phyloP scores from a whole-genome alignment of 2,329 filamentous ascomycete genomes.

The Teratosphaeriaceae sp. region DNA sequence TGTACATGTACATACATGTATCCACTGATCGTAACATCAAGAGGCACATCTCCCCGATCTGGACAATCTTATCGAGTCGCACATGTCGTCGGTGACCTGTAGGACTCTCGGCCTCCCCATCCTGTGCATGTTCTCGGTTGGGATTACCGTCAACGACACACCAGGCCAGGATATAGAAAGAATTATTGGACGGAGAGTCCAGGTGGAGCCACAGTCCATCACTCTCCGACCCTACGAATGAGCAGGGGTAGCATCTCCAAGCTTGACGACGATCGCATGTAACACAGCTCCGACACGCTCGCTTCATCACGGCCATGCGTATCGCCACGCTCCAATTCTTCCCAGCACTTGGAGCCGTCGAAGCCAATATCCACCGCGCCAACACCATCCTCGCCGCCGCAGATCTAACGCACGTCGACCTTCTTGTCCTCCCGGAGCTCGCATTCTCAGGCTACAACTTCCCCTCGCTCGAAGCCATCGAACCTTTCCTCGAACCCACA shows the following conservation, averaged over 20 bases:
- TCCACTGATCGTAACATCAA: not conserved
- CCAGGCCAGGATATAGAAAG: too few relatives aligned
- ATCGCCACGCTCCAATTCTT: constrained; percentile 67
- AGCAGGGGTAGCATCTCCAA: too few relatives aligned
- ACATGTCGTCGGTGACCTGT: too few relatives aligned
- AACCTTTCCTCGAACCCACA: constrained; percentile 60
- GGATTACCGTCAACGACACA: too few relatives aligned
- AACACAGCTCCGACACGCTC: not conserved
- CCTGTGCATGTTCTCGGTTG: too few relatives aligned
- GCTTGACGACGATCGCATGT: not conserved
- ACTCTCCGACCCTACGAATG: too few relatives aligned
- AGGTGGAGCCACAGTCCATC: too few relatives aligned
- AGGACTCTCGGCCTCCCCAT: too few relatives aligned
- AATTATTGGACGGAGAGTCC: too few relatives aligned
- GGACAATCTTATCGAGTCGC: too few relatives aligned
- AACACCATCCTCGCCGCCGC: constrained; percentile 55
- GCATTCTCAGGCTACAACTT: constrained; percentile 80
- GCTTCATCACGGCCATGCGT: constrained; percentile 39
- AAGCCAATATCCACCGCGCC: constrained; percentile 64
- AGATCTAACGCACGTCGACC: constrained; percentile 48
- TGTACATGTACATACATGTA: not conserved
- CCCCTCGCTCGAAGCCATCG: constrained; percentile 59
- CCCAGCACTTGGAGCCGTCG: constrained; percentile 61
- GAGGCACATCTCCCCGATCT: not conserved
- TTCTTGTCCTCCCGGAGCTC: constrained; percentile 69